Base-by-base conservation (phyloP, 257 asterid species). In the Plantago ovata region DNA sequence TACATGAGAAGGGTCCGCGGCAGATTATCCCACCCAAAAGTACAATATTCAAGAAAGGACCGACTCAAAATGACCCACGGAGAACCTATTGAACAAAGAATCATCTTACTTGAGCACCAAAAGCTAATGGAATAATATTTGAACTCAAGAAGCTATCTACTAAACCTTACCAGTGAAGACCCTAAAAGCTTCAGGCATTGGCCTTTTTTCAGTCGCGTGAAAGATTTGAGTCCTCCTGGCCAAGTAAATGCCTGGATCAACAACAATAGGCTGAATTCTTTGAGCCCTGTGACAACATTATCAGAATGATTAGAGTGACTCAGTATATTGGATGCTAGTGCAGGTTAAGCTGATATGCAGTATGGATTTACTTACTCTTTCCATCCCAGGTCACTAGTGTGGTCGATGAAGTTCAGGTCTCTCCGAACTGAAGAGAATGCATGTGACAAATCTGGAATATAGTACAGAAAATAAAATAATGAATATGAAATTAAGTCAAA, bases 351-450 rank as follows among this genome's bases (percentile, higher is more conserved):
- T 18, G 15, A 38, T 60, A 54, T 61, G 74, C 19, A 61, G 77
- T 64, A 67, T 73, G 75, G 70, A 67, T 82, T 81, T 76, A 88
- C 97, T 70, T 83, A 93, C 99, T 76, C 95, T 93, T 93, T 93
- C 94, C 95, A 93, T 77, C 99, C 96, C 61, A 93, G 94, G 62
- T 93, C 94, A 74, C 97, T 79, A 23, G 94, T 72, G 81, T 93
- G 99, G 62, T 93, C 97, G 22, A 93, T 81, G 75, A 93, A 93
- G 81, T 89, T 93, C 70, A 89, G 71, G 72, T 86, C 96, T 79
- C 99, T 77, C 65, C 81, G 75, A 70, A 89, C 79, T 36, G 89
- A 79, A 42, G 94, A 86, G 95, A 93, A 87, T 67, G 81, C 99
- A 71, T 89, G 95, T 73, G 92, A 84, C 77, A 93, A 77, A 72